These are phyloP conservation scores for Fusarium nanum DNA, from an alignment of 2,329 filamentous ascomycete species.

Conservation along the genomic window DNA sequence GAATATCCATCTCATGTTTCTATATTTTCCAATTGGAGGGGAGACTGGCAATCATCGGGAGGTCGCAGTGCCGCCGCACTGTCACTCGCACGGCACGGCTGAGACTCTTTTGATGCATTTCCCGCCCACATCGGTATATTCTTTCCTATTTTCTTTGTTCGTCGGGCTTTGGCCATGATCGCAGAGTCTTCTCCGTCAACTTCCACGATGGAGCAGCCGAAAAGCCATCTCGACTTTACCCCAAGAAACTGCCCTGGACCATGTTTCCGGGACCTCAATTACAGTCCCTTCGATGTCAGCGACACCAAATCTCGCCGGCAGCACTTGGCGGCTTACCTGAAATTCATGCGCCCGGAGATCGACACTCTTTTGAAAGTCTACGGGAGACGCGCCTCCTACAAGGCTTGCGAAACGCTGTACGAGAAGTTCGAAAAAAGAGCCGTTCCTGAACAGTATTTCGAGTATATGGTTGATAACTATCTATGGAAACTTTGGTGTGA, in stretches of 20 bases:
- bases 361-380: neutral
- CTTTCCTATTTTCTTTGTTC: neutral
- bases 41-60: no score
- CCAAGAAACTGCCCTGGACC: neutral
- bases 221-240: neutral
- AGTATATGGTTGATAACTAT: neutral
- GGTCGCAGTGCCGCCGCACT: neutral
- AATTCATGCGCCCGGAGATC: conserved; percentile 4
- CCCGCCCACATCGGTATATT: no score
- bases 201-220: neutral
- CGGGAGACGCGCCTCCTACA: neutral
- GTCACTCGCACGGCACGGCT: neutral
- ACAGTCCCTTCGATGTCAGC: neutral
- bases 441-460: neutral
- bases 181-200: no score
- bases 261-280: neutral
- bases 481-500: neutral
- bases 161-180: no score
- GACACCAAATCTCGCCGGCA: neutral
- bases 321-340: neutral
- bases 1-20: neutral
- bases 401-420: neutral
- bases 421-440: neutral
- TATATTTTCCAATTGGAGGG: no score
- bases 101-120: no score